Conservation (phyloP, 2,329 filamentous ascomycete genomes). For the Calonectria henricotiae region DNA sequence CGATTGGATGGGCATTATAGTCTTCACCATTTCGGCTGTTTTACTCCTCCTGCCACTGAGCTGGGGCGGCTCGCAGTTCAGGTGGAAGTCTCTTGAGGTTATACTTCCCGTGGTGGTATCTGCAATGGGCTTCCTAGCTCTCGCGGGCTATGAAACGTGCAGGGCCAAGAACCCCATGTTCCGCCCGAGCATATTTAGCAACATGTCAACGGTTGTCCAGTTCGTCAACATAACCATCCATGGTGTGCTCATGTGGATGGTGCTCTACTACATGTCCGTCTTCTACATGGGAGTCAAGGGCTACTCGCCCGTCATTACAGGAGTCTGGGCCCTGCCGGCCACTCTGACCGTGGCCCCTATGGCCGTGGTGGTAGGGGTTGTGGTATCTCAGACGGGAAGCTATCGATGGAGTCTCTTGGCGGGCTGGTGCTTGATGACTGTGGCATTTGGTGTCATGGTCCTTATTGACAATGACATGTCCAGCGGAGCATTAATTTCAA, state of each 20-base stretch:
- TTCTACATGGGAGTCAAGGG: constrained; percentile 50
- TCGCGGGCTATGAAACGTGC: constrained; percentile 45
- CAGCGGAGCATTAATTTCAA: constrained; percentile 71
- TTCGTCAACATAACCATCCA: constrained; percentile 48
- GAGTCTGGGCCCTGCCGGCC: constrained; percentile 72
- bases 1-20: constrained; percentile 74
- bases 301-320: constrained; percentile 47
- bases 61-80: constrained; percentile 40
- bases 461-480: constrained; percentile 66
- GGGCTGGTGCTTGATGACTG: constrained; percentile 74
- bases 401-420: constrained; percentile 75
- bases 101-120: constrained; percentile 75
- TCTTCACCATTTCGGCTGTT: constrained; percentile 65
- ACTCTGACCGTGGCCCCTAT: constrained; percentile 77
- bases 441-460: constrained; percentile 72
- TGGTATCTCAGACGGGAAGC: constrained; percentile 70
- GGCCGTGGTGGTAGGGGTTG: constrained; percentile 70
- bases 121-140: constrained; percentile 60
- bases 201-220: constrained; percentile 44
- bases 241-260: constrained; percentile 53
- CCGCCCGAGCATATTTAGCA: constrained; percentile 44
- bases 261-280: constrained; percentile 52
- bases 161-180: constrained; percentile 47
- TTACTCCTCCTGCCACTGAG: constrained; percentile 43
- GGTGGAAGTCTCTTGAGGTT: constrained; percentile 54